phyloP scores from a whole-genome alignment of 2,329 filamentous ascomycete genomes.

The Exutisphaerella laricina region DNA sequence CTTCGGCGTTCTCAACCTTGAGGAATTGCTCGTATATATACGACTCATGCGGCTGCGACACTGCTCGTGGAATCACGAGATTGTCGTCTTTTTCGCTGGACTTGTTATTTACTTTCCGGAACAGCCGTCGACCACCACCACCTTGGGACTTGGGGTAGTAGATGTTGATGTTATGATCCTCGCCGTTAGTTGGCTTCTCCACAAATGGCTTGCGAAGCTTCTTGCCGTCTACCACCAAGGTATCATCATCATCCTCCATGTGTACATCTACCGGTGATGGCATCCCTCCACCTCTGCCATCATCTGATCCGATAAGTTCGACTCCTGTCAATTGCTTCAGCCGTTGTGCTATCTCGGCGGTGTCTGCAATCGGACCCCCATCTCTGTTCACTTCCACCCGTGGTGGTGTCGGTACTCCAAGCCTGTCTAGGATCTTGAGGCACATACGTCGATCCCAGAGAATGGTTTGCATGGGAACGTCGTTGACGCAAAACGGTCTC shows the following conservation, averaged over 20 bases:
- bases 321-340: slow-evolving; percentile 77
- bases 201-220: slow-evolving; percentile 88
- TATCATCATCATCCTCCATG: slow-evolving; percentile 83
- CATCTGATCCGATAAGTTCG: slow-evolving; percentile 62
- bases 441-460: slow-evolving; percentile 94
- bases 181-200: slow-evolving; percentile 95
- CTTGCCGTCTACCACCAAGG: slow-evolving; percentile 78
- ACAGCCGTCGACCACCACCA: slow-evolving; percentile 84
- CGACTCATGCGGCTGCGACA: slow-evolving; percentile 73
- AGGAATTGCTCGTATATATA: slow-evolving; percentile 98
- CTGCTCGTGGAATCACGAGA: slow-evolving; percentile 68
- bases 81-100: slow-evolving; percentile 88
- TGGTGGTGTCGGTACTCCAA: slow-evolving; percentile 82
- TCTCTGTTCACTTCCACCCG: slow-evolving; percentile 89
- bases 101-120: slow-evolving; percentile 98
- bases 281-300: slow-evolving; percentile 58
- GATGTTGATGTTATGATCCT: slow-evolving; percentile 98
- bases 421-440: slow-evolving; percentile 77
- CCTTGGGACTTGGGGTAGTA: slow-evolving; percentile 86
- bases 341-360: slow-evolving; percentile 71
- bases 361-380: slow-evolving; percentile 75
- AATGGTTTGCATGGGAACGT: slow-evolving; percentile 94
- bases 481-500: slow-evolving; percentile 96
- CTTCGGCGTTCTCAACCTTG: slow-evolving; percentile 92
- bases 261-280: slow-evolving; percentile 63